A percentile compares a stretch with the other conserved stretches of the same genome.
phyloP scores from a whole-genome alignment of 129 eudicot genomes.

The Chrysanthemum seticuspe region DNA sequence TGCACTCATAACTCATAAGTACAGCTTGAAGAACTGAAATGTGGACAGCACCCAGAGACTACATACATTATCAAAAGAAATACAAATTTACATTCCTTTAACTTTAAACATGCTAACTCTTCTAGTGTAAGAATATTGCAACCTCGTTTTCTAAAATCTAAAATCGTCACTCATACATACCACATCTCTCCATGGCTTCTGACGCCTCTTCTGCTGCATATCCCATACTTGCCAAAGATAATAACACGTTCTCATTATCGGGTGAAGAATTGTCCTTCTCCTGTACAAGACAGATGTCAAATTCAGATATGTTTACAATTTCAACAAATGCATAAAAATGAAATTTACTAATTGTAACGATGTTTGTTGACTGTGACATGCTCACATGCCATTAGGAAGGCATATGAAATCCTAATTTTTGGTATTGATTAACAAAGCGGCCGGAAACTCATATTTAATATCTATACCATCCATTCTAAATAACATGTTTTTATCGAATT shows the following conservation, averaged over 20 bases:
- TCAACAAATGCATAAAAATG: not conserved
- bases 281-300: conserved; percentile 40
- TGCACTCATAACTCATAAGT: too few species aligned
- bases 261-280: conserved; percentile 29
- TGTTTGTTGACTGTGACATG: too few species aligned
- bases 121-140: not conserved
- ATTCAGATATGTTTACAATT: not conserved
- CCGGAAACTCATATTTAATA: not conserved
- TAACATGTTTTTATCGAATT: not conserved
- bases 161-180: conserved; percentile 25
- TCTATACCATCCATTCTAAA: not conserved
- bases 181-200: conserved; percentile 79
- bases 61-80: too few species aligned
- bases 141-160: not conserved
- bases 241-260: conserved; percentile 34
- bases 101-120: not conserved
- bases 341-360: not conserved
- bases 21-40: too few species aligned
- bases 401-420: too few species aligned
- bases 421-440: not conserved
- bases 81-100: not conserved
- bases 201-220: conserved; percentile 59
- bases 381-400: too few species aligned
- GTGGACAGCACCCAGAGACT: too few species aligned
- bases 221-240: conserved; percentile 58